Evolutionary conservation across 2,329 filamentous ascomycete genomes (phyloP), one percentile per base, ranked within the genome.

Genomic region (Didymella exigua): DNA sequence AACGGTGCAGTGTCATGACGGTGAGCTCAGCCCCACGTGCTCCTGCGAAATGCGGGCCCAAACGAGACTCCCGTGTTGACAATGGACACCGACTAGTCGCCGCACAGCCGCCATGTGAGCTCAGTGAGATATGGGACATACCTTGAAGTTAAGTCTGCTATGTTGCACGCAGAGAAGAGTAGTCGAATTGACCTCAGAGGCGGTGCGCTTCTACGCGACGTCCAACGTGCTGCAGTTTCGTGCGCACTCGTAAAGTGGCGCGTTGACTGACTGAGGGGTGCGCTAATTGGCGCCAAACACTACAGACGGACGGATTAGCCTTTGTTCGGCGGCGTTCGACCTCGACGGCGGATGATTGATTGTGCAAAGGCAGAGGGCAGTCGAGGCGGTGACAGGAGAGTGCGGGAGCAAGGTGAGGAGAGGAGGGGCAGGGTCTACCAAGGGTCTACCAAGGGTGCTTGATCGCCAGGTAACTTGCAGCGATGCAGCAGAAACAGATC

Each of bases 21-120:
- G 49, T 55, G 57, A 53, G 56, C 47, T 52, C 56, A 60, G 66
- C 60, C 62, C 64, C 64, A 67, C 65, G 59, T 64, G 63, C 61
- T 61, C 56, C 49, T 59, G 59, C 60, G 60, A 59, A 54, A 52
- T 37, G 54, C 60, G 51, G 50, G 50, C 53, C 37, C 47, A 41
- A 42, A 52, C 41, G 47, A 49, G 40, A 30, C 40, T 53, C 52
- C 52, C 46, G 40, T 36, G 37, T 52, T 34, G 44, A 47, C 52
- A 50, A 55, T 46, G 23, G 40, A 18, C 27, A 24, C 43, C 33
- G 27, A 44, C 49, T 44, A 38, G 36, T 45, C 34, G 44, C 44
- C 49, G 49, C 54, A 49, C 54, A 45, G 49, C 54, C 54, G 37
- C 54, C 29, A 38, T 30, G 30, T 19, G 45, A 42, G 41, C 54